phyloP scores from a whole-genome alignment of 805 yeast genomes.

The Saturnispora zaruensis region DNA sequence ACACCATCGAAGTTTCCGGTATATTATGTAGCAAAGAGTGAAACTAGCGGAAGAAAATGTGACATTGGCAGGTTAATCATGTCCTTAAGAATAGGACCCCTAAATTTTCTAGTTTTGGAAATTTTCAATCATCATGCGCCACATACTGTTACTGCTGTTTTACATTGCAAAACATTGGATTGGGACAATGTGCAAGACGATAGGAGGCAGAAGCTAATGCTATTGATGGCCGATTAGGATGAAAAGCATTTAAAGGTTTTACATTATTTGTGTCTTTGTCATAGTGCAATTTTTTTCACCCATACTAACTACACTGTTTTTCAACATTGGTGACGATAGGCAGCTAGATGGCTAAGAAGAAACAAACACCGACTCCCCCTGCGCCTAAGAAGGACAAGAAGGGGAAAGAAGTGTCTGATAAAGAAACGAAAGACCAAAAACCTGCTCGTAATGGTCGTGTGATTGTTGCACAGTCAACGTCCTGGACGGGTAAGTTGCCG shows the following conservation, averaged over 20 bases:
- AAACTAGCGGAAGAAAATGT: neutral
- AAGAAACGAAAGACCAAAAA: constrained; percentile 2
- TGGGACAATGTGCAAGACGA: neutral
- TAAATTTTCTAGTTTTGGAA: neutral
- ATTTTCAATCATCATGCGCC: neutral
- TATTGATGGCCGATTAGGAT: neutral
- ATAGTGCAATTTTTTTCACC: neutral
- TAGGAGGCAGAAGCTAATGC: neutral
- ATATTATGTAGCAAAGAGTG: constrained; percentile 2
- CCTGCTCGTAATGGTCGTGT: constrained; percentile 28
- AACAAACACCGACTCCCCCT: constrained; percentile 6
- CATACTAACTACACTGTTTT: neutral
- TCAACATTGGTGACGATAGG: neutral
- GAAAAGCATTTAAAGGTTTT: neutral
- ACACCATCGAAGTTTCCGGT: constrained; percentile 20
- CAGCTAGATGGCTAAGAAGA: constrained; percentile 16
- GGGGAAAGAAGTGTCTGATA: constrained; percentile 7
- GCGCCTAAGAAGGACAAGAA: constrained; percentile 14
- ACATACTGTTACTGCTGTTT: neutral
- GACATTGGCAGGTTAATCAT: neutral
- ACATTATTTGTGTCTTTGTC: neutral
- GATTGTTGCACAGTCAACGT: constrained; percentile 56
- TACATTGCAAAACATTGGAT: neutral
- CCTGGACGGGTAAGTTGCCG: constrained; percentile 95
- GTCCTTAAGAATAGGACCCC: neutral